Conservation (phyloP, 192 early-diverging fungal genomes). For the Gaertneriomyces semiglobifer region DNA sequence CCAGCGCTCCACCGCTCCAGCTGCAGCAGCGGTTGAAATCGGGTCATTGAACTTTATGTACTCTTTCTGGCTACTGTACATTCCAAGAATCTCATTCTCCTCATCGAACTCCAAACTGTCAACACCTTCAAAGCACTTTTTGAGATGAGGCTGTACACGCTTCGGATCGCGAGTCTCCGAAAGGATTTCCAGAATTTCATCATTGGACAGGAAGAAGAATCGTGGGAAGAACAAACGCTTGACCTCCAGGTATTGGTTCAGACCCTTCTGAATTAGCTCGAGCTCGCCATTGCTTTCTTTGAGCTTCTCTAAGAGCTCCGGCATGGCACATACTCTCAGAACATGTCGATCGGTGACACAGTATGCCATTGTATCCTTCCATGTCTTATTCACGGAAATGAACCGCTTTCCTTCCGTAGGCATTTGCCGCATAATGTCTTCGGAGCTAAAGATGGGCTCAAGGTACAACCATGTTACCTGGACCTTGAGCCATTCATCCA, state of each 20-base stretch:
- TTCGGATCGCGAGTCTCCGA: conserved; percentile 58
- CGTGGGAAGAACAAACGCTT: conserved; percentile 59
- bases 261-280: conserved; percentile 61
- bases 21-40: conserved; percentile 50
- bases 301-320: conserved; percentile 47
- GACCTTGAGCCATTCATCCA: conserved; percentile 63
- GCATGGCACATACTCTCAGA: conserved; percentile 51
- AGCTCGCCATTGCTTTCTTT: conserved; percentile 56
- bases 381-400: conserved; percentile 57
- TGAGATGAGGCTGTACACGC: conserved; percentile 61
- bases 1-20: conserved; percentile 58
- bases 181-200: conserved; percentile 63
- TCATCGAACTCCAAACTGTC: conserved; percentile 56
- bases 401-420: conserved; percentile 59
- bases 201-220: conserved; percentile 64
- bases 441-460: conserved; percentile 60
- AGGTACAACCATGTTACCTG: conserved; percentile 62
- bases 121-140: conserved; percentile 64
- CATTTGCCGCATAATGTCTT: conserved; percentile 67
- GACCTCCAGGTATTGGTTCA: conserved; percentile 61
- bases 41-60: conserved; percentile 45
- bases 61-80: conserved; percentile 60
- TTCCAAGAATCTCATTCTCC: conserved; percentile 54
- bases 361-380: conserved; percentile 60
- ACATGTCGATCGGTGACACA: conserved; percentile 45